These are phyloP conservation scores for Fusarium algeriense DNA, from an alignment of 2,329 filamentous ascomycete species.

Conservation along the genomic window DNA sequence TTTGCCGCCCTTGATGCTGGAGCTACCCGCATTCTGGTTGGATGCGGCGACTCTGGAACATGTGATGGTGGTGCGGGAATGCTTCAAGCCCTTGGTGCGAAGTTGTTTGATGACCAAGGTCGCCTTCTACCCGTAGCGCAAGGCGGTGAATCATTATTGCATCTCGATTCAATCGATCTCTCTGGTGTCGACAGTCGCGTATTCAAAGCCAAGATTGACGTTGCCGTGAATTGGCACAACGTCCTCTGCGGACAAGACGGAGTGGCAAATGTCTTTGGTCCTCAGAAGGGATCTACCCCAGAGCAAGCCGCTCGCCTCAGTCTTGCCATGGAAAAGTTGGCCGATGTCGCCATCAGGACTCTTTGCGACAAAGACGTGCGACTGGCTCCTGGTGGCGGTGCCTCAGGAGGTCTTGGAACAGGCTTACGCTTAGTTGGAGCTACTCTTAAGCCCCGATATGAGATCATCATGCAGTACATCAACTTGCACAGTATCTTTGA, in stretches of 20 bases:
- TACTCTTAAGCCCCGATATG: conserved; percentile 59
- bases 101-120: conserved; percentile 56
- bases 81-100: conserved; percentile 64
- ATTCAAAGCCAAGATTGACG: conserved; percentile 56
- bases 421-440: conserved; percentile 63
- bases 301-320: conserved; percentile 58
- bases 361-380: conserved; percentile 53
- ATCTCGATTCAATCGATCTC: conserved; percentile 56
- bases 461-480: conserved; percentile 64
- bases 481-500: conserved; percentile 60
- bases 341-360: conserved; percentile 50
- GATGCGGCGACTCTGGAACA: conserved; percentile 67
- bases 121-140: conserved; percentile 52
- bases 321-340: conserved; percentile 57
- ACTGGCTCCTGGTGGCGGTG: conserved; percentile 60
- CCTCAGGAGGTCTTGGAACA: conserved; percentile 64
- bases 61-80: conserved; percentile 66
- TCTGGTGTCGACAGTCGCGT: conserved; percentile 50
- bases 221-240: conserved; percentile 65
- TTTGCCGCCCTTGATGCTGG: conserved; percentile 60
- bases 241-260: conserved; percentile 62
- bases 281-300: conserved; percentile 63
- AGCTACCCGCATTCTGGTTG: conserved; percentile 60
- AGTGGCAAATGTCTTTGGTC: conserved; percentile 63
- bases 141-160: conserved; percentile 56